Percentiles rank a stretch among this genome's conserved stretches.
Evolutionary conservation across 179 eudicot genomes (phyloP).

Genomic region (Beta corolliflora): DNA sequence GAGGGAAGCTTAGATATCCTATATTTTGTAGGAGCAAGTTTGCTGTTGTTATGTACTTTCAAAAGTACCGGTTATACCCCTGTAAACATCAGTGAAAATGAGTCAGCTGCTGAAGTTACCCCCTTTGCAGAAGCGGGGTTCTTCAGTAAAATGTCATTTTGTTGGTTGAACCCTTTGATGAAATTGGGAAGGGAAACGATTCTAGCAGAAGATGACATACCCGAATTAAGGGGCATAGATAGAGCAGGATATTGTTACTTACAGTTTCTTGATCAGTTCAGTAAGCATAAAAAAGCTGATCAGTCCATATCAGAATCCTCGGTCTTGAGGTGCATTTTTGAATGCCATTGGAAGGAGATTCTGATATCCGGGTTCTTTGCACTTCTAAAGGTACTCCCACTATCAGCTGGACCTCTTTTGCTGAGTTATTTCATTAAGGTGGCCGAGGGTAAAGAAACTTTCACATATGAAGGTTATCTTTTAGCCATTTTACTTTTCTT

Average conservation of each 20-base stretch:
- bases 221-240: slow-evolving; percentile 31
- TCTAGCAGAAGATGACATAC: slow-evolving; percentile 37
- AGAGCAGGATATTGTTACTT: slow-evolving; percentile 33
- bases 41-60: slow-evolving; percentile 9
- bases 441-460: slow-evolving; percentile 38
- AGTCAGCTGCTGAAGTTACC: slow-evolving; percentile 15
- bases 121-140: slow-evolving; percentile 34
- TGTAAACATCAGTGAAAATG: neutral
- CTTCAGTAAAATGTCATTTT: slow-evolving; percentile 32
- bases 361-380: slow-evolving; percentile 40
- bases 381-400: slow-evolving; percentile 29
- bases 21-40: slow-evolving; percentile 35
- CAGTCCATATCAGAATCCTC: slow-evolving; percentile 20
- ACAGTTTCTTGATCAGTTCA: slow-evolving; percentile 22
- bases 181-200: slow-evolving; percentile 31
- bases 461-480: slow-evolving; percentile 36
- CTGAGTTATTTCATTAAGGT: slow-evolving; percentile 43
- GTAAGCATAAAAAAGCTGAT: slow-evolving; percentile 13
- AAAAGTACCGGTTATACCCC: too few relatives aligned
- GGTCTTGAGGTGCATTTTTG: slow-evolving; percentile 30
- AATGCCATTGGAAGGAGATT: slow-evolving; percentile 35
- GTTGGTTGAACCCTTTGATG: slow-evolving; percentile 45
- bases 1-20: slow-evolving; percentile 32
- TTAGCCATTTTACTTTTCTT: slow-evolving; percentile 35
- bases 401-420: slow-evolving; percentile 4